Evolutionary conservation across 2,329 filamentous ascomycete species (phyloP).

Genomic region (Chlorencoelia australis): DNA sequence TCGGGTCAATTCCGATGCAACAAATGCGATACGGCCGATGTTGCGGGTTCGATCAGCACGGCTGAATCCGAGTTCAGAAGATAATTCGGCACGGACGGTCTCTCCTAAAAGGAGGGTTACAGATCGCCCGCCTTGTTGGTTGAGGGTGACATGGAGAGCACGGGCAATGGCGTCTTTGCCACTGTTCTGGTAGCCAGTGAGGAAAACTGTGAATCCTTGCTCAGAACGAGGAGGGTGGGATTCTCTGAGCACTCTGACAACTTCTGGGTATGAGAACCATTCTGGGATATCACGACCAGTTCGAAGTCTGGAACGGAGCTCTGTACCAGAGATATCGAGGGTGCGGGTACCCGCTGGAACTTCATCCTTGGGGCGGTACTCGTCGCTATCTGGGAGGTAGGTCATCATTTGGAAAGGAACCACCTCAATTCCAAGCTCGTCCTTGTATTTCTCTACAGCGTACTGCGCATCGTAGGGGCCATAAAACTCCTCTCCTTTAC

Average conservation of each 20-base stretch:
- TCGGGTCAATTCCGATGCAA: constrained; percentile 87
- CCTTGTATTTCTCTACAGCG: constrained; percentile 90
- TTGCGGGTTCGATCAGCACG: constrained; percentile 88
- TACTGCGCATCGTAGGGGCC: constrained; percentile 96
- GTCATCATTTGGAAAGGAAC: constrained; percentile 99
- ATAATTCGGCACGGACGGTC: constrained; percentile 87
- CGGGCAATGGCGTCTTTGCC: constrained; percentile 96
- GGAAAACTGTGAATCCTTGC: constrained; percentile 97
- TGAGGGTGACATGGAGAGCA: constrained; percentile 90
- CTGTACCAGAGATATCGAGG: constrained; percentile 76
- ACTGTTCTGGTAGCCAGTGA: constrained; percentile 92
- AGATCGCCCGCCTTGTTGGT: constrained; percentile 92
- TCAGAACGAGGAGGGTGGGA: constrained; percentile 84
- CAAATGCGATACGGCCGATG: constrained; percentile 92
- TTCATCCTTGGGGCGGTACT: constrained; percentile 90
- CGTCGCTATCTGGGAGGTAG: constrained; percentile 92
- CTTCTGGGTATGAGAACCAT: constrained; percentile 99
- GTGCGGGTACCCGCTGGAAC: constrained; percentile 77
- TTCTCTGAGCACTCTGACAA: constrained; percentile 91
- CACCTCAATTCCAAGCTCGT: constrained; percentile 96
- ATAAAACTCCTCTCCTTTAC: constrained; percentile 93
- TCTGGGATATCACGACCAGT: constrained; percentile 92
- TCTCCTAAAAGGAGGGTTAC: constrained; percentile 93
- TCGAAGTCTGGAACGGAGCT: constrained; percentile 84
- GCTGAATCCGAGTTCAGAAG: constrained; percentile 90